Conservation (phyloP, 139 green algal genomes). For the Diplosphaera chodatii region DNA sequence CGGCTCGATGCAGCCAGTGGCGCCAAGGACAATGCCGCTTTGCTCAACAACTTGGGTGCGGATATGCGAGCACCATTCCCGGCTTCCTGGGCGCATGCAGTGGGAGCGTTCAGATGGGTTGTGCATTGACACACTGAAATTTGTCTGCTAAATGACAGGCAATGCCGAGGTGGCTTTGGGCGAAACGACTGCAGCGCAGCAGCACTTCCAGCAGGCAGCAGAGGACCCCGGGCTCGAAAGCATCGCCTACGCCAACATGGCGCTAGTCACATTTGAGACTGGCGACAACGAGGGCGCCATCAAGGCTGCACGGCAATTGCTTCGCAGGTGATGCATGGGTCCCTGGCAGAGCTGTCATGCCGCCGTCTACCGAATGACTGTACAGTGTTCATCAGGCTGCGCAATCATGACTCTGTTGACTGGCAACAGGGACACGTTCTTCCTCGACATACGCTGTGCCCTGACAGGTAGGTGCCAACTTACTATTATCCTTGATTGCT, state of each 20-base stretch:
- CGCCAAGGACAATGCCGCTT: background rate
- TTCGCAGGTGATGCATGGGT: conserved; percentile 15
- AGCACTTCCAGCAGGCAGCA: conserved; percentile 29
- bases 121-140: too few relatives aligned
- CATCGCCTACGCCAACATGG: conserved; percentile 36
- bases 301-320: conserved; percentile 13
- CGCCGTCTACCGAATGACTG: too few relatives aligned
- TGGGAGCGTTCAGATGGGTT: too few relatives aligned
- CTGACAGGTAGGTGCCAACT: conserved; percentile 3
- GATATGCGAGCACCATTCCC: too few relatives aligned
- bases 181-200: conserved; percentile 18
- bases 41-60: background rate
- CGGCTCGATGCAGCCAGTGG: background rate
- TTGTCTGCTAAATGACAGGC: too few relatives aligned
- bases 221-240: conserved; percentile 17
- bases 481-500: too few relatives aligned
- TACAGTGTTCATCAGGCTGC: too few relatives aligned
- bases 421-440: conserved; percentile 24
- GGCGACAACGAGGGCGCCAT: conserved; percentile 12
- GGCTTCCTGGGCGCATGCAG: too few relatives aligned
- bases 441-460: conserved; percentile 40
- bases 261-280: conserved; percentile 30
- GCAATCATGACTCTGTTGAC: background rate
- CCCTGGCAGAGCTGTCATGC: too few relatives aligned
- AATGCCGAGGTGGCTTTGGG: conserved; percentile 41